Base-by-base conservation (phyloP, 495 filamentous ascomycete genomes). In the Trichocladium uniseriatum region DNA sequence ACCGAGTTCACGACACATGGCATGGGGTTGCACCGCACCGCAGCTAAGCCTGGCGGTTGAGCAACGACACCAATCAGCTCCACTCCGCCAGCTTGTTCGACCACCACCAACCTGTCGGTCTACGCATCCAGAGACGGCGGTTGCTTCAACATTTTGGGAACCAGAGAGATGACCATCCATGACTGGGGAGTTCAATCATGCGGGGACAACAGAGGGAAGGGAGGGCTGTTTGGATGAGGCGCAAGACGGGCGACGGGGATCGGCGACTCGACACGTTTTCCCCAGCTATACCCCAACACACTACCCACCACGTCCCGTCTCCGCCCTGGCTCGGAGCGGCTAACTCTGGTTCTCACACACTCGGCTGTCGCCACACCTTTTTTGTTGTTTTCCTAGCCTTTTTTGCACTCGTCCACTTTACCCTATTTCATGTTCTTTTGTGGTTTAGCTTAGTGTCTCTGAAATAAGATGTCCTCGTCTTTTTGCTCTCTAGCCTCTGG, bases 371-470 rank as follows among this genome's bases (percentile, higher is more conserved):
- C 27, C 28, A 18, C 38, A 36, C 28, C 15, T 36, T 38, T 38
- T 34, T 22, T 37, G 18, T 43, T 36, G 28, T 39, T 55, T 55
- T 55, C 47, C 43, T 55, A 46, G 48, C 28, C 21, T 28, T 48
- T 34, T 16, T 42, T 38, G 8, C 24, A 16, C 8, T 15, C 38
- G 16, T 28, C 37, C 36, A 16, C 44, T 36, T 36, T 47, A 38
- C 31, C 47, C 37, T 45, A 21, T 44, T 34, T 41, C 22, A 2
- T 46, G 5, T 41, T 47, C 42, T 16, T 38, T 48, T 50, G 31
- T 50, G 34, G 43, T 48, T 48, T 52, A 51, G 48, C 44, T 51
- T 52, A 52, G 44, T 55, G 43, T 56, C 34, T 51, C 42, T 45
- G 44, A 52, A 46, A 56, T 52, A 56, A 52, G 52, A 49, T 27